Conservation (phyloP, 2,329 filamentous ascomycete species). For the Paraphoma sp. region DNA sequence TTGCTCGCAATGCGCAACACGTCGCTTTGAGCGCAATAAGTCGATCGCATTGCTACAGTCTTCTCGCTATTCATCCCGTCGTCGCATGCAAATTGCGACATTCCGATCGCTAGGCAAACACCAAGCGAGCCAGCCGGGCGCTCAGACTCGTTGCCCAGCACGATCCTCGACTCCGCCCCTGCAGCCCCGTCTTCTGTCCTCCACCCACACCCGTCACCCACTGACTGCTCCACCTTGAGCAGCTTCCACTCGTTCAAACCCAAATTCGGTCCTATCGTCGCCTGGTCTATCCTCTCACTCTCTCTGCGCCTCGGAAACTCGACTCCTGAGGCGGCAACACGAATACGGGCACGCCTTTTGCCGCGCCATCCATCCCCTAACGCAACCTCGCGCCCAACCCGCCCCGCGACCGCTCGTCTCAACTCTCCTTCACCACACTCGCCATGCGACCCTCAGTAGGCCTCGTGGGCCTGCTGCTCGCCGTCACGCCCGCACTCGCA, state of each 20-base stretch:
- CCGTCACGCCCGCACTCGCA: slow-evolving; percentile 41
- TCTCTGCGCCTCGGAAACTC: slow-evolving; percentile 15
- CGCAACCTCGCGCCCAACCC: slow-evolving; percentile 12
- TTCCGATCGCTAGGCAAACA: slow-evolving; percentile 28
- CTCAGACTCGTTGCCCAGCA: slow-evolving; percentile 20
- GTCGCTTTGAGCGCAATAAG: neutral
- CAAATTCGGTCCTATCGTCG: slow-evolving; percentile 22
- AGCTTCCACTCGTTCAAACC: slow-evolving; percentile 43
- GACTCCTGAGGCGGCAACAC: slow-evolving; percentile 23
- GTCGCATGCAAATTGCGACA: slow-evolving; percentile 4
- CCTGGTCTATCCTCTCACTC: slow-evolving; percentile 17
- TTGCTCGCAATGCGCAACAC: slow-evolving; percentile 5
- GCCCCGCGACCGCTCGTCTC: slow-evolving; percentile 12
- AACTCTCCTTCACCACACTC: slow-evolving; percentile 19
- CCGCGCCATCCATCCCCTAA: slow-evolving; percentile 32
- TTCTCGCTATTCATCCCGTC: slow-evolving; percentile 1
- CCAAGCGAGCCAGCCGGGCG: slow-evolving; percentile 16
- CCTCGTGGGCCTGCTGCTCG: slow-evolving; percentile 39
- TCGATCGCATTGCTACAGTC: slow-evolving; percentile 2
- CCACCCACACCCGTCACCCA: slow-evolving; percentile 26
- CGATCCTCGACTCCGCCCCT: slow-evolving; percentile 32
- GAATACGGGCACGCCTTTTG: slow-evolving; percentile 19
- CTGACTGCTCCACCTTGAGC: slow-evolving; percentile 25
- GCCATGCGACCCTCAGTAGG: slow-evolving; percentile 40
- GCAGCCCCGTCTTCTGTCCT: slow-evolving; percentile 22